Percentiles rank a stretch among this genome's conserved stretches.
Evolutionary conservation across 176 grass and related monocot species (phyloP).

Genomic region (Oryza punctata): DNA sequence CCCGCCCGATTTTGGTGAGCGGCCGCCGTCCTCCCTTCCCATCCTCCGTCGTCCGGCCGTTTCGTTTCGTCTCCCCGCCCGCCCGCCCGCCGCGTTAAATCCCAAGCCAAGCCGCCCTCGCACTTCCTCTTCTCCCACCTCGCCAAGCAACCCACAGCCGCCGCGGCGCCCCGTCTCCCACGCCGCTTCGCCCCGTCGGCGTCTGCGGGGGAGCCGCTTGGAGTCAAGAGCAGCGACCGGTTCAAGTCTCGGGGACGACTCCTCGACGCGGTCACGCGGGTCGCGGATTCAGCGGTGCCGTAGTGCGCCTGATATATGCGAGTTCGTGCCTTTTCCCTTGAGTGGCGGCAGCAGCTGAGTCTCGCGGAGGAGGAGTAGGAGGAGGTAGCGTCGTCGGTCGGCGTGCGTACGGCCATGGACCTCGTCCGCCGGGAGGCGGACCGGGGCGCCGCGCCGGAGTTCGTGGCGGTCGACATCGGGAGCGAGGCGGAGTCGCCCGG

Average conservation of each 20-base stretch:
- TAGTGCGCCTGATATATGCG: not conserved
- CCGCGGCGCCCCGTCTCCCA: not conserved
- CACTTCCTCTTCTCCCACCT: not conserved
- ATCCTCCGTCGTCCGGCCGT: conserved; percentile 12
- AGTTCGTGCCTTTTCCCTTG: not conserved
- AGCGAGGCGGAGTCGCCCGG: conserved; percentile 10
- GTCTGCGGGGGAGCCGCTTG: too few relatives aligned
- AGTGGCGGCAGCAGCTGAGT: not conserved
- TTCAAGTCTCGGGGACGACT: conserved; percentile 38
- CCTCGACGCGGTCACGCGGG: conserved; percentile 32
- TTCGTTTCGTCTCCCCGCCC: not conserved
- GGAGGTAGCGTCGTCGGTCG: not conserved
- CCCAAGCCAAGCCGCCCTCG: conserved; percentile 4
- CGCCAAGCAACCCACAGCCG: not conserved
- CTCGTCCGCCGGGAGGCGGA: conserved; percentile 27
- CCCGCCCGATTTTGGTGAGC: conserved; percentile 38
- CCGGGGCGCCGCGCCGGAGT: conserved; percentile 14
- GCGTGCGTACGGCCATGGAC: not conserved
- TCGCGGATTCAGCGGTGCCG: not conserved
- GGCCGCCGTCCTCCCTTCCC: not conserved
- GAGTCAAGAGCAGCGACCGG: conserved; percentile 8
- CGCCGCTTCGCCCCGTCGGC: not conserved
- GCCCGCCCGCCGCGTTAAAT: conserved; percentile 10
- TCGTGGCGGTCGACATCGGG: conserved; percentile 43
- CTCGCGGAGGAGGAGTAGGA: not conserved